Evolutionary conservation across 768 basidiomycete genomes (phyloP).

Genomic region (Trametes villosa): DNA sequence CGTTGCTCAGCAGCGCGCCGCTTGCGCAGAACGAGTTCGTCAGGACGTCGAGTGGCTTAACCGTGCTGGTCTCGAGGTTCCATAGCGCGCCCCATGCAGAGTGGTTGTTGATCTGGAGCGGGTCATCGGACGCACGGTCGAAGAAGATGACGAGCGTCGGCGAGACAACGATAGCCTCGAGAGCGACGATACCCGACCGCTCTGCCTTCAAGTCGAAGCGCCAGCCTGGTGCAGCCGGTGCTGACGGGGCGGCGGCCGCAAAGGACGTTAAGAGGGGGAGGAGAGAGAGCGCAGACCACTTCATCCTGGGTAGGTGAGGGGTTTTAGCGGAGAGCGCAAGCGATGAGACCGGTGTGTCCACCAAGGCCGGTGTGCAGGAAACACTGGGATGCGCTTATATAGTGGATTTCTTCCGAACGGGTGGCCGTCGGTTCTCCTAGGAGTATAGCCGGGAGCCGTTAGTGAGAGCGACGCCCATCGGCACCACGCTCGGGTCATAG

Average conservation of each 20-base stretch:
- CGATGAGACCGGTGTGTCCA: background rate
- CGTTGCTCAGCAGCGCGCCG: slow-evolving; percentile 75
- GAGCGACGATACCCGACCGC: slow-evolving; percentile 74
- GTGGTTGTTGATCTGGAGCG: slow-evolving; percentile 69
- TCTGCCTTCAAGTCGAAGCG: slow-evolving; percentile 51
- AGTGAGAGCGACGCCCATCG: slow-evolving; percentile 12
- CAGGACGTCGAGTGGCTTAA: slow-evolving; percentile 62
- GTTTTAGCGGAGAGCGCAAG: background rate
- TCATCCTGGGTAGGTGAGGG: background rate
- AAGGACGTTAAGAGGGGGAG: slow-evolving; percentile 1
- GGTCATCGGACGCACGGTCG: slow-evolving; percentile 88
- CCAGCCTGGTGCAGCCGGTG: slow-evolving; percentile 10
- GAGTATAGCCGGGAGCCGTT: slow-evolving; percentile 2
- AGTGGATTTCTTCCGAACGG: background rate
- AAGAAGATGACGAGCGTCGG: slow-evolving; percentile 71
- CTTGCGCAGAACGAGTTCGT: slow-evolving; percentile 90
- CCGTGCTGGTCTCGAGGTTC: slow-evolving; percentile 63
- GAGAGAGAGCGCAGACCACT: slow-evolving; percentile 6
- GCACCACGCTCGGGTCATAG: slow-evolving; percentile 3
- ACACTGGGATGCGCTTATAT: slow-evolving; percentile 1
- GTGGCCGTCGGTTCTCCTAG: slow-evolving; percentile 8
- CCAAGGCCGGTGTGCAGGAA: slow-evolving; percentile 15
- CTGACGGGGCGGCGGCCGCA: slow-evolving; percentile 10
- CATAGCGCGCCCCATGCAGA: slow-evolving; percentile 83
- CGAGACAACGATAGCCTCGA: slow-evolving; percentile 76